Base-by-base conservation (phyloP, 192 early-diverging fungal genomes). In the Podila minutissima region DNA sequence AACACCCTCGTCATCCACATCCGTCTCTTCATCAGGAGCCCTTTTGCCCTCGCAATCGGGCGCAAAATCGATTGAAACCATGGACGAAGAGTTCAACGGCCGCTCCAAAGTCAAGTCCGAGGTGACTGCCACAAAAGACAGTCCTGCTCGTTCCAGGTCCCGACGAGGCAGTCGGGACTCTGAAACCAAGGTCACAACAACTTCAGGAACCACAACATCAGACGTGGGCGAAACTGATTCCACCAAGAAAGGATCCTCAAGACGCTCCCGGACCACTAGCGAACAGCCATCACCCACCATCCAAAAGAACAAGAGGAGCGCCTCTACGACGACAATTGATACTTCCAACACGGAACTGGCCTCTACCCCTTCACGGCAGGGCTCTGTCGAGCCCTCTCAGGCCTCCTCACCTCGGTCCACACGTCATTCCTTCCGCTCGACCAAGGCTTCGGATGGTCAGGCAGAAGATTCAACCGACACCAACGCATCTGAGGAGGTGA, bases 141-240 rank as follows among this genome's bases (percentile, higher is more conserved):
- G 66, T 72, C 28, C 59, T 29, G 20, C 20, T 28, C 50, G 59
- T 60, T 11, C 24, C 55, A 59, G 77, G 38, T 73, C 77, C 66
- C 70, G 77, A 38, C 77, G 77, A 13, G 71, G 77, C 22, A 81
- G 77, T 63, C 28, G 77, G n/a, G 77, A 81, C 11, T 28, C 29
- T n/a, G 75, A 78, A 10, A 51, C 29, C 35, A 67, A 58, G 33
- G 37, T 29, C 26, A 32, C 66, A 7, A 37, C 66, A 32, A 35
- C 53, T 26, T 24, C 66, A 12, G 19, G 31, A 4, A 37, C 53
- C 19, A 17, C 65, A 37, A 20, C 63, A 28, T 10, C 46, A 55
- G 15, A 35, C 8, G 49, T 33, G 24, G 9, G 58, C 2, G 28
- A 64, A 5, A 37, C 32, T 15, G 51, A 48, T 17, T 46, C 41